Percentiles rank a stretch among this genome's conserved stretches.
These are phyloP conservation scores for Raphidocelis subcapitata DNA, from an alignment of 139 green algal species.

Conservation along the genomic window DNA sequence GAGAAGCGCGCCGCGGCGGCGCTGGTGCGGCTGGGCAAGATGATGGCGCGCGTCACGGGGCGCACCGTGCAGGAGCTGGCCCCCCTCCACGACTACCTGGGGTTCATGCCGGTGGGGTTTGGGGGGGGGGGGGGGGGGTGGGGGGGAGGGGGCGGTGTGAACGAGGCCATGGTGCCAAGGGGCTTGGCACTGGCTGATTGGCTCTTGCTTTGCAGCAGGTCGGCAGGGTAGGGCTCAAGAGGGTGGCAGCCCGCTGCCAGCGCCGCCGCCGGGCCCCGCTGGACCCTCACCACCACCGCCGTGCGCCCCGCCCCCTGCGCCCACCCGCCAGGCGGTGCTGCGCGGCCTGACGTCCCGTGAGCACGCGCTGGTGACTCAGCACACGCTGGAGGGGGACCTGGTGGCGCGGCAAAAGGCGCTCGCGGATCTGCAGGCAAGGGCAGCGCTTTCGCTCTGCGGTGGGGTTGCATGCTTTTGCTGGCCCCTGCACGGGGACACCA, in stretches of 20 bases:
- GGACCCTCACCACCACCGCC: neutral
- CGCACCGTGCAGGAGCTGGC: conserved; percentile 50
- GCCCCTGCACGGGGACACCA: too few relatives aligned
- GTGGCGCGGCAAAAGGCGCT: conserved; percentile 39
- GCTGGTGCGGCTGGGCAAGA: conserved; percentile 35
- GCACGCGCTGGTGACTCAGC: conserved; percentile 61
- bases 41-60: conserved; percentile 36
- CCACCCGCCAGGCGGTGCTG: conserved; percentile 38
- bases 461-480: too few relatives aligned
- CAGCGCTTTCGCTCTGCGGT: neutral
- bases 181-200: too few relatives aligned
- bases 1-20: conserved; percentile 34
- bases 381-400: conserved; percentile 52
- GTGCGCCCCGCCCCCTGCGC: neutral
- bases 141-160: neutral
- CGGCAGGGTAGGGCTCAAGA: too few relatives aligned
- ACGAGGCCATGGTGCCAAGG: neutral
- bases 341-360: conserved; percentile 53
- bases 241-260: too few relatives aligned
- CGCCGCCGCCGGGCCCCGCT: too few relatives aligned
- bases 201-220: too few relatives aligned
- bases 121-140: neutral
- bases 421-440: conserved; percentile 25
- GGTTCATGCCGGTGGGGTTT: conserved; percentile 55
- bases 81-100: conserved; percentile 61